Conservation (phyloP, 192 early-diverging fungal species). For the Linnemannia elongata region DNA sequence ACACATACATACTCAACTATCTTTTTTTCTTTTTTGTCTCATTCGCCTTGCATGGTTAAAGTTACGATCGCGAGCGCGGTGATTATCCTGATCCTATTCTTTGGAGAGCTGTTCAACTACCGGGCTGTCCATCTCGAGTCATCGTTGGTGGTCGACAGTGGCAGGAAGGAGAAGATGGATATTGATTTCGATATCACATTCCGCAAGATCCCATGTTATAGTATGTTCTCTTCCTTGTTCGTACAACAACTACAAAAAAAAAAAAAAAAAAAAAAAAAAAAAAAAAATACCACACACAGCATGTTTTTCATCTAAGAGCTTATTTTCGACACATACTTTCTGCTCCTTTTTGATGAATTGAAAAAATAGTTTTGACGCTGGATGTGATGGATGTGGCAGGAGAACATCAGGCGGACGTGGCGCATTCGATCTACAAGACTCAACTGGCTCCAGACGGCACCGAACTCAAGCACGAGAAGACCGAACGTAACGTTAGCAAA, state of each 20-base stretch:
- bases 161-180: constrained; percentile 87
- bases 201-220: constrained; percentile 87
- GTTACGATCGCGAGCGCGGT: constrained; percentile 83
- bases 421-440: constrained; percentile 82
- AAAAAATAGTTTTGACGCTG: constrained; percentile 77
- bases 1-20: neutral
- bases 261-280: neutral
- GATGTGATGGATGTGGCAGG: constrained; percentile 96
- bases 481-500: constrained; percentile 57
- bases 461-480: constrained; percentile 68
- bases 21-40: neutral
- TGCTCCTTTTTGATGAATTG: neutral
- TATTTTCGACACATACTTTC: neutral
- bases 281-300: too few relatives aligned
- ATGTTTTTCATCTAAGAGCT: constrained; percentile 60
- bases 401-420: constrained; percentile 85
- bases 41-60: constrained; percentile 18
- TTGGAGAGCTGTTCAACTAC: constrained; percentile 88
- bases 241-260: neutral
- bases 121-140: constrained; percentile 72
- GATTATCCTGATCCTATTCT: constrained; percentile 78
- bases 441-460: constrained; percentile 80
- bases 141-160: constrained; percentile 83
- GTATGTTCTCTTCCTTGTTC: constrained; percentile 55
- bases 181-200: constrained; percentile 93